These are phyloP conservation scores for Lathyrus sativus DNA, from an alignment of 306 rosid genomes.

Conservation along the genomic window DNA sequence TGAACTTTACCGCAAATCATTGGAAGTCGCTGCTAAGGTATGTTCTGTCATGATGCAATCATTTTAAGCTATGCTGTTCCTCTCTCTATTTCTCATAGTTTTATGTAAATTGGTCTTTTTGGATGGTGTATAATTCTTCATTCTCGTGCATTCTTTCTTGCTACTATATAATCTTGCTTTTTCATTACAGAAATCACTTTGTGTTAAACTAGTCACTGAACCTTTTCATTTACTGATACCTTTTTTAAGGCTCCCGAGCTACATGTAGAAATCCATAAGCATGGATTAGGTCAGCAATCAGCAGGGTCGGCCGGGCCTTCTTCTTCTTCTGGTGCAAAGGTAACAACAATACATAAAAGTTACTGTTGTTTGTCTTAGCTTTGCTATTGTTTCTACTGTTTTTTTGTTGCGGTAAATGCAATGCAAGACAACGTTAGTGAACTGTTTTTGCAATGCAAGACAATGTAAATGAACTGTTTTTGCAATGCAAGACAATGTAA, in stretches of 20 bases:
- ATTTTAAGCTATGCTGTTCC: not conserved
- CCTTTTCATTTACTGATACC: conserved; percentile 10
- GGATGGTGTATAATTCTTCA: not conserved
- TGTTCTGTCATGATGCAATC: conserved; percentile 33
- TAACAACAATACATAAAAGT: conserved; percentile 35
- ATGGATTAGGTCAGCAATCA: conserved; percentile 60
- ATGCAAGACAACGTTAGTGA: no score
- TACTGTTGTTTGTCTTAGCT: not conserved
- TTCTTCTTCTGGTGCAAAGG: conserved; percentile 65
- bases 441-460: no score
- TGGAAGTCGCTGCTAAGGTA: conserved; percentile 90
- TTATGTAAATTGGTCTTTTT: not conserved
- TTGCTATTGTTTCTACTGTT: conserved; percentile 1
- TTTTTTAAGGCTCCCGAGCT: conserved; percentile 71
- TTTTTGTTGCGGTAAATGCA: not conserved
- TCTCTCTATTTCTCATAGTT: not conserved
- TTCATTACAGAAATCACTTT: conserved; percentile 1
- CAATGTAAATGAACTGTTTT: no score
- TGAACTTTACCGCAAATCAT: conserved; percentile 67
- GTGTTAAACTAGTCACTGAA: not conserved
- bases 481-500: no score
- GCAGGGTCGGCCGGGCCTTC: conserved; percentile 69
- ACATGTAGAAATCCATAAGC: conserved; percentile 66
- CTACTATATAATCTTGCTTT: not conserved
- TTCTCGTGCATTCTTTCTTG: not conserved